These are phyloP conservation scores for Cinnamomum chago DNA, from an alignment of 164 flowering plant species.

Conservation along the genomic window DNA sequence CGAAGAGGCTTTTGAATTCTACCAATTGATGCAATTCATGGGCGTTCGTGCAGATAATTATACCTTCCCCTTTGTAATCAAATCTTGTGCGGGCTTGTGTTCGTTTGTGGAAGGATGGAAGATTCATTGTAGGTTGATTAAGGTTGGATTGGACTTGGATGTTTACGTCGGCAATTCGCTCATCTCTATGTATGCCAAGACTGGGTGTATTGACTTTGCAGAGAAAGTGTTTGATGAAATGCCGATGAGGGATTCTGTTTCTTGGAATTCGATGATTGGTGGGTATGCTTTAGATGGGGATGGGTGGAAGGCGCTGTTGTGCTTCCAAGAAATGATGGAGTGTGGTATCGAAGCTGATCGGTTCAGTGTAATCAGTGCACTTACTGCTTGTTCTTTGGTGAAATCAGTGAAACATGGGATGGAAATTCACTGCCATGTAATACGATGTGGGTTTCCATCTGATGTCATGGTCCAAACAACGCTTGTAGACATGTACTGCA, in stretches of 20 bases:
- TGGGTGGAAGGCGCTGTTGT: slow-evolving; percentile 33
- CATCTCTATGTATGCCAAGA: slow-evolving; percentile 49
- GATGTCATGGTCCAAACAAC: slow-evolving; percentile 53
- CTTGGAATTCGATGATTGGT: slow-evolving; percentile 75
- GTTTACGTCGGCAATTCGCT: slow-evolving; percentile 52
- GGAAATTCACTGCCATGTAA: slow-evolving; percentile 38
- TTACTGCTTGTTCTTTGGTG: slow-evolving; percentile 45
- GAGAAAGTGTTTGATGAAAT: slow-evolving; percentile 54
- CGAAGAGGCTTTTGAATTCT: slow-evolving; percentile 17
- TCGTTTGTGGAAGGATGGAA: slow-evolving; percentile 35
- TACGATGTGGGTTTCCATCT: slow-evolving; percentile 21
- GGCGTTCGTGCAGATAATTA: slow-evolving; percentile 19
- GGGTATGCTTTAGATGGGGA: slow-evolving; percentile 48
- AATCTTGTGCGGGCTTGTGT: slow-evolving; percentile 39
- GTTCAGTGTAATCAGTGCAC: slow-evolving; percentile 38
- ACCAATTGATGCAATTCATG: slow-evolving; percentile 14
- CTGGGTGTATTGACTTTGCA: slow-evolving; percentile 40
- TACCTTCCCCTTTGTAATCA: slow-evolving; percentile 50
- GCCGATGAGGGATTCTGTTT: slow-evolving; percentile 48
- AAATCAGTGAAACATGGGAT: slow-evolving; percentile 24
- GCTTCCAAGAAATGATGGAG: slow-evolving; percentile 37
- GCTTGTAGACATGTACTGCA: slow-evolving; percentile 59
- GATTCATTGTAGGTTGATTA: slow-evolving; percentile 41
- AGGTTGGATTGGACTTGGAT: slow-evolving; percentile 47
- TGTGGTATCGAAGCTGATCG: slow-evolving; percentile 34